Evolutionary conservation across 805 yeast species (phyloP), one percentile per base, ranked within the genome.

Genomic region (Zygosaccharomyces rouxii): DNA sequence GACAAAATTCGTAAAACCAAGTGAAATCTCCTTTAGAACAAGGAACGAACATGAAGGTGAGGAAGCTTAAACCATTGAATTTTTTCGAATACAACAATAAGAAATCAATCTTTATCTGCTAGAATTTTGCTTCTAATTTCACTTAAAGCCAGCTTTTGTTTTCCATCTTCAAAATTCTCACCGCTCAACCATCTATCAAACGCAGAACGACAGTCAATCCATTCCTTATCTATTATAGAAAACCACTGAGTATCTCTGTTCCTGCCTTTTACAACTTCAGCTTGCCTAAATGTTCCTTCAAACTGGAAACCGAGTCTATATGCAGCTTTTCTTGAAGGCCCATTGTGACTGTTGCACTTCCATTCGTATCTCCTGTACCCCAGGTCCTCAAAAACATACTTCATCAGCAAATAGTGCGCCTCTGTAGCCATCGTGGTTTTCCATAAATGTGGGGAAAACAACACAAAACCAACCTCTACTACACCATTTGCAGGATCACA

Each of bases 1-100:
- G 56, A 71, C 82, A 26, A 69, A 66, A 51, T 47, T 67, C 29
- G 71, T 76, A 47, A 58, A 54, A 23, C 70, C 81, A 10, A 63
- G 62, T 42, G 81, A 78, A 37, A 33, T 33, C 22, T 7, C 5
- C 9, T 33, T 33, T 30, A 14, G 6, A 13, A 14, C 13, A 4
- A 29, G 7, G 6, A n/a, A 14, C 5, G 22, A 16, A 14, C 10
- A 16, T 16, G 11, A n/a, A 3, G 13, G 13, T 14, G 37, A 33
- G 3, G 21, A 33, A 33, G 21, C 14, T 7, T 33, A 3, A 14
- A 13, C 18, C 14, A n/a, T 7, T 13, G 11, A 11, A 11, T 28
- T 28, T n/a, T 5, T 7, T n/a, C 3, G 16, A 30, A 13, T n/a
- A 2, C 5, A 33, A 14, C 14, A 33, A 6, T n/a, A 13, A 30